Evolutionary conservation across 495 filamentous ascomycete genomes (phyloP).

Genomic region (Hypoxylon subgilvum): DNA sequence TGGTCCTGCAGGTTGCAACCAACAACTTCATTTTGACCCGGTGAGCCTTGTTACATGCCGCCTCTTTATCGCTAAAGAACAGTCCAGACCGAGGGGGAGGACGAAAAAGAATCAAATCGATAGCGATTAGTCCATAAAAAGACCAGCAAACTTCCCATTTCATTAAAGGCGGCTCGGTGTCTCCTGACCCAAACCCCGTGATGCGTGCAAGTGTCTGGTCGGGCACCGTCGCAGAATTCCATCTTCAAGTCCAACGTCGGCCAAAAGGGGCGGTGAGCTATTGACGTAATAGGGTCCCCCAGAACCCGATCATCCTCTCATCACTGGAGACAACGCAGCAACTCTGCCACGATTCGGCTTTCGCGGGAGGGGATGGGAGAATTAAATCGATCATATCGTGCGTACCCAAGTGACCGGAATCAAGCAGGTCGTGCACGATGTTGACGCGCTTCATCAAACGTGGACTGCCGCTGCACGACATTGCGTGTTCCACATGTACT

Average conservation of each 20-base stretch:
- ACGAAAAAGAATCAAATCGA: neutral
- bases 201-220: slow-evolving; percentile 30
- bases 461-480: slow-evolving; percentile 40
- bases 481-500: slow-evolving; percentile 37
- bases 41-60: slow-evolving; percentile 16
- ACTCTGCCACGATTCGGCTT: slow-evolving; percentile 25
- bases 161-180: slow-evolving; percentile 16
- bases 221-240: slow-evolving; percentile 36
- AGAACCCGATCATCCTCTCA: slow-evolving; percentile 19
- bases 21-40: neutral
- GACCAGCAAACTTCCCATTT: slow-evolving; percentile 31
- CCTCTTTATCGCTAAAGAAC: slow-evolving; percentile 8
- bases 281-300: slow-evolving; percentile 35
- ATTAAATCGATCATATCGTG: slow-evolving; percentile 17
- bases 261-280: slow-evolving; percentile 39
- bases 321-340: slow-evolving; percentile 40
- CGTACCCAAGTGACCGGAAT: slow-evolving; percentile 32
- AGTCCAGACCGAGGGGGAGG: slow-evolving; percentile 5
- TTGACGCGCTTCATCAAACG: slow-evolving; percentile 39
- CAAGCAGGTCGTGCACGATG: slow-evolving; percentile 28
- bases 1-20: neutral
- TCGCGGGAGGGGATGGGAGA: slow-evolving; percentile 22
- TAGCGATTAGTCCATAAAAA: neutral
- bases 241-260: slow-evolving; percentile 30
- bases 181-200: slow-evolving; percentile 19